Evolutionary conservation across 345 rosid species (phyloP).

Genomic region (Schrenkiella parvula): DNA sequence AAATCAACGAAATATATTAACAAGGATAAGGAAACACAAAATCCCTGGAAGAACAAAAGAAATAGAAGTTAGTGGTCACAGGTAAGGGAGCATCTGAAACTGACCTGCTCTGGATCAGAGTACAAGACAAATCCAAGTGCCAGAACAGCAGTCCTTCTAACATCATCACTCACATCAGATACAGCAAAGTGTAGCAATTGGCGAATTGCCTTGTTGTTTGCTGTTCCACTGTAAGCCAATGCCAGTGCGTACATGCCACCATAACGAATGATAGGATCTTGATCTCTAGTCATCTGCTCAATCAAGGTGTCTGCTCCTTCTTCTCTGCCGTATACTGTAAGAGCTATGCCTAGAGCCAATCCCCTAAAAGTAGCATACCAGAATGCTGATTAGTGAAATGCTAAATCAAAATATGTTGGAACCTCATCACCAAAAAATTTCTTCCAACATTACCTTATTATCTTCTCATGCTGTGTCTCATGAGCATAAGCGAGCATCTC

Average conservation of each 20-base stretch:
- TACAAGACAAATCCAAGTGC: slow-evolving; percentile 98
- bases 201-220: slow-evolving; percentile 98
- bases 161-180: slow-evolving; percentile 98
- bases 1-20: slow-evolving; percentile 15
- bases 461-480: slow-evolving; percentile 98
- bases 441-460: slow-evolving; percentile 61
- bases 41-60: not conserved
- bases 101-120: slow-evolving; percentile 96
- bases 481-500: slow-evolving; percentile 99
- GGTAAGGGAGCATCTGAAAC: slow-evolving; percentile 8
- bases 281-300: slow-evolving; percentile 98
- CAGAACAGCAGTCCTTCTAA: slow-evolving; percentile 95
- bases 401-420: not conserved
- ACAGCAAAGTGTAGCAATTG: slow-evolving; percentile 99
- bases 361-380: slow-evolving; percentile 48
- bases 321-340: slow-evolving; percentile 97
- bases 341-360: slow-evolving; percentile 92
- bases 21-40: not conserved
- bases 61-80: not conserved
- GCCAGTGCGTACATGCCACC: slow-evolving; percentile 99
- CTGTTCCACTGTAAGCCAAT: slow-evolving; percentile 95
- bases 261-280: slow-evolving; percentile 96
- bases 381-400: slow-evolving; percentile 1
- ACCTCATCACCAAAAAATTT: not conserved
- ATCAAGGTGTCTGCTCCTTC: slow-evolving; percentile 98